Evolutionary conservation across 768 basidiomycete species (phyloP), one percentile per base, ranked within the genome.

Genomic region (Tephrocybe rancida): DNA sequence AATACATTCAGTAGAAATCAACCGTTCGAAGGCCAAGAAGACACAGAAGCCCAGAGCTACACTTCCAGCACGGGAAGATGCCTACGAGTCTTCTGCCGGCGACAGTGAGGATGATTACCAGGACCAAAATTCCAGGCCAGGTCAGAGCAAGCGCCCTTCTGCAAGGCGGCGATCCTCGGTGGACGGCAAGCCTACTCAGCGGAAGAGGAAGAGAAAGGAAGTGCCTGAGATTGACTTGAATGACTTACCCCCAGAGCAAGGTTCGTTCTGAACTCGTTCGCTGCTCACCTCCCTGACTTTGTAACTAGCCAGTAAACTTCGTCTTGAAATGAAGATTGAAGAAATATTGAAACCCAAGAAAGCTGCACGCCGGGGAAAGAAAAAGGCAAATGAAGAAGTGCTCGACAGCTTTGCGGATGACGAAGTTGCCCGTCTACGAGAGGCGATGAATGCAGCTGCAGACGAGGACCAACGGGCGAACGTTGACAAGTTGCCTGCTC

Each of bases 381-480:
- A 88, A 66, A 91, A 79, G 52, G 72, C 71, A n/a, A 84, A 87
- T 48, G 91, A 90, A 1, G 92, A 92, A 62, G 85, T 85, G 10
- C 71, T 97, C 30, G 96, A 98, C 64, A 82, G 81, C 19, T 88
- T 88, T 59, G 92, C 93, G 32, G 95, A 98, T 63, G 92, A 92
- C 54, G 88, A 96, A 62, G 92, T 98, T 32, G 88, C 88, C 0
- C 77, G 87, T n/a, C 76, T 98, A n/a, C 82, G 92, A 25, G 90
- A 93, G 59, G 73, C 83, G 30, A 98, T 99, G 96, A 79, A 90
- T 42, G 73, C 74, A 10, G 96, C 95, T 3, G 94, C 90, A 2
- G 87, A 90, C 6, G 86, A 88, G 53, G 96, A 99, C 64, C 80
- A 86, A 32, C 81, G 85, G 46, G 80, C 91, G 5, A 96, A 96